Evolutionary conservation across 345 rosid genomes (phyloP), one percentile per base, ranked within the genome.

Genomic region (Eucalyptus tenuipes): DNA sequence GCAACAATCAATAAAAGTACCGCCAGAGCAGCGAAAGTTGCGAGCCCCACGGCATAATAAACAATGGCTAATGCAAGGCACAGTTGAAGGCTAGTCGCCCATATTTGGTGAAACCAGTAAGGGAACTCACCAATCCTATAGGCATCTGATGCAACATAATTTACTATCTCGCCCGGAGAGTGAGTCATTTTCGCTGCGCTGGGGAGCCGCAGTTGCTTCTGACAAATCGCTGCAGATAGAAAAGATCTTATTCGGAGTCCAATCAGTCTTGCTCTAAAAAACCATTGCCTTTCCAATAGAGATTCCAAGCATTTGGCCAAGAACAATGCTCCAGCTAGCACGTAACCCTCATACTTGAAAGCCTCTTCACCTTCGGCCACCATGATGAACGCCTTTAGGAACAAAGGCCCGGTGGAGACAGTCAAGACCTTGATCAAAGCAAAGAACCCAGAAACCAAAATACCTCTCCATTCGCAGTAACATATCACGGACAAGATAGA

Each of bases 231-330:
- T 31, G 95, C 96, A 5, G 91, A 91, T 14, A 95, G 52, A 89
- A 91, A 64, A 27, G 97, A 94, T 89, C 94, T 91, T 17, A 91
- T 89, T 64, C 90, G 91, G 44, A 94, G 86, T 9, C 96, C 95
- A 29, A 93, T 88, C 42, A 92, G 61, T 87, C 93, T 90, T 10
- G 93, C 85, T 25, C 87, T 55, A 45, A 92, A 95, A 86, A 27
- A 85, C 94, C 94, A 94, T 55, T 95, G 95, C 90, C 97, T 93
- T 89, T 91, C 92, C 8, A 94, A 90, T 33, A 93, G 7, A 17
- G 95, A 95, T 84, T 95, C 94, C 42, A 94, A 81, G 86, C 93
- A 90, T 91, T 95, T 95, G 27, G 89, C 90, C 8, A 93, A 16
- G 66, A 93, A 91, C 27, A 93, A 88, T 2, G 88, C 92, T 5